A percentile compares a stretch with the other conserved stretches of the same genome.
phyloP scores from a whole-genome alignment of 2,329 filamentous ascomycete genomes.

The Tolypocladium inflatum region DNA sequence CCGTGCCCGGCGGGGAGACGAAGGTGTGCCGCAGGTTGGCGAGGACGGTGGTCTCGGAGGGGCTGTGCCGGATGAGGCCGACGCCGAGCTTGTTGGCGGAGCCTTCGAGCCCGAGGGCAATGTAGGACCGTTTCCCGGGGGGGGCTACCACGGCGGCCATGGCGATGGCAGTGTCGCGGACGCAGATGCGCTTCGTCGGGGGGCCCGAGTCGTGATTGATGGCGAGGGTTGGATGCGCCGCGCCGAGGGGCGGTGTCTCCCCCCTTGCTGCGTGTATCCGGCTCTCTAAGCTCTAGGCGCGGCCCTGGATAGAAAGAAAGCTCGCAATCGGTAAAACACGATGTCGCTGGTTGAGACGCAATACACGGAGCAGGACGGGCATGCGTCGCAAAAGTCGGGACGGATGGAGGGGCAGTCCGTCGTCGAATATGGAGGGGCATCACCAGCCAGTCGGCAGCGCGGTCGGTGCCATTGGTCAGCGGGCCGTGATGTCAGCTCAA shows the following conservation, averaged over 20 bases:
- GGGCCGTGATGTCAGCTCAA: background rate
- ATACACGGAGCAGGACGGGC: background rate
- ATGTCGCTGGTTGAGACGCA: background rate
- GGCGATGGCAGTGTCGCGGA: background rate
- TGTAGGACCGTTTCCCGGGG: constrained; percentile 29
- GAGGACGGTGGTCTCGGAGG: constrained; percentile 54
- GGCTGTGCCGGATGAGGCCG: constrained; percentile 76
- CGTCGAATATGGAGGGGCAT: background rate
- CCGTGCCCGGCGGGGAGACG: constrained; percentile 80
- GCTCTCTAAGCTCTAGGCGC: background rate
- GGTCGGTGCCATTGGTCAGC: background rate
- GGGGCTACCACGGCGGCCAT: constrained; percentile 14
- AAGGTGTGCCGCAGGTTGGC: constrained; percentile 94
- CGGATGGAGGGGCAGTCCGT: background rate
- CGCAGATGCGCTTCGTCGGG: background rate
- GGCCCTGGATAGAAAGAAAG: background rate
- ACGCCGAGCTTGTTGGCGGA: constrained; percentile 97
- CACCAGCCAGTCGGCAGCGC: background rate
- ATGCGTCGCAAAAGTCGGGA: background rate
- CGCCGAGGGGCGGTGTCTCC: background rate
- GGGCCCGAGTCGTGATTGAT: background rate
- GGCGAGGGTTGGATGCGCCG: background rate
- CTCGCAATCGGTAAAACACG: background rate
- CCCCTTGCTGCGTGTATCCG: background rate
- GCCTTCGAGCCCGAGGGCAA: constrained; percentile 64